A percentile compares a stretch with the other conserved stretches of the same genome.
Evolutionary conservation across 2,329 filamentous ascomycete genomes (phyloP).

Genomic region (Cytospora leucostoma): DNA sequence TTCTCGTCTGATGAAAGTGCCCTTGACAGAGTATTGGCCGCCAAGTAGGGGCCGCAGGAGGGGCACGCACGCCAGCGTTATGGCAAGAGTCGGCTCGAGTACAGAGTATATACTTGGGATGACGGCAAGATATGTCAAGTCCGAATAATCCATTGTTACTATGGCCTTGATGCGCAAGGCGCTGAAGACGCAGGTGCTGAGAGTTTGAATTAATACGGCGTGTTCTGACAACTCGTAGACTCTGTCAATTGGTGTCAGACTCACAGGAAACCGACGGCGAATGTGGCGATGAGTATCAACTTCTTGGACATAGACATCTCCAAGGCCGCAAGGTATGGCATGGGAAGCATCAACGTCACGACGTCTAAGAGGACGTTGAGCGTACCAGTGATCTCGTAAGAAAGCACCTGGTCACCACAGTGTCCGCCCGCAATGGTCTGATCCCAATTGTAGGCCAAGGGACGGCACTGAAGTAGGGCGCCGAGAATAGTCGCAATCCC

Average conservation of each 20-base stretch:
- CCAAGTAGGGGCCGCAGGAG: constrained; percentile 43
- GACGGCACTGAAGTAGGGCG: constrained; percentile 40
- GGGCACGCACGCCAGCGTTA: constrained; percentile 43
- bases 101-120: constrained; percentile 40
- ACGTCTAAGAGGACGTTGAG: constrained; percentile 38
- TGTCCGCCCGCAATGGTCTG: constrained; percentile 35
- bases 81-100: constrained; percentile 42
- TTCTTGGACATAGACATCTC: constrained; percentile 37
- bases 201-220: not conserved
- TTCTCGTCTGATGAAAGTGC: not conserved
- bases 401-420: constrained; percentile 37
- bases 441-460: constrained; percentile 41
- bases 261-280: constrained; percentile 38
- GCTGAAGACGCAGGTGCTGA: constrained; percentile 38
- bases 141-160: constrained; percentile 36
- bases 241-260: constrained; percentile 16
- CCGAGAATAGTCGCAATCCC: constrained; percentile 35
- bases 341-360: constrained; percentile 36
- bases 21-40: not conserved
- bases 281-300: constrained; percentile 35
- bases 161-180: constrained; percentile 39
- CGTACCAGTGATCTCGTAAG: constrained; percentile 36
- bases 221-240: not conserved
- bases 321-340: constrained; percentile 37
- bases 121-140: constrained; percentile 39